Conservation (phyloP, 768 basidiomycete species). For the Boletus edulis region DNA sequence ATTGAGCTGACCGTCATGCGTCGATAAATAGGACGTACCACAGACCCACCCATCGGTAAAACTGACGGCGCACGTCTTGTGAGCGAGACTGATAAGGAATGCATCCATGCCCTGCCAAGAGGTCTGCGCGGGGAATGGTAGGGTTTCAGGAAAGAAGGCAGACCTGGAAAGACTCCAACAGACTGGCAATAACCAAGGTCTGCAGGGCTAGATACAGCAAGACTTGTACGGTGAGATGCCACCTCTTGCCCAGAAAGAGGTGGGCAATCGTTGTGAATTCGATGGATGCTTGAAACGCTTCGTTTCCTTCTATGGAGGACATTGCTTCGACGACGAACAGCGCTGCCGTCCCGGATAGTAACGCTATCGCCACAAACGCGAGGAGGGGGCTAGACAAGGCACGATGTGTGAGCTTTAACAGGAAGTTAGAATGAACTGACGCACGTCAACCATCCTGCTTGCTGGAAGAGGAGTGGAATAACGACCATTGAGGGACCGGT, state of each 20-base stretch:
- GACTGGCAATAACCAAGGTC: constrained; percentile 21
- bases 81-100: constrained; percentile 21
- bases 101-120: constrained; percentile 20
- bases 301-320: constrained; percentile 27
- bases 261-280: constrained; percentile 27
- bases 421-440: background rate
- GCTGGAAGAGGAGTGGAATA: constrained; percentile 22
- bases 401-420: background rate
- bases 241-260: constrained; percentile 24
- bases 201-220: constrained; percentile 22
- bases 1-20: background rate
- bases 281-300: constrained; percentile 20
- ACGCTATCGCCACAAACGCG: constrained; percentile 14
- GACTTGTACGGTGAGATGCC: constrained; percentile 20
- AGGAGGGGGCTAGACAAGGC: constrained; percentile 13
- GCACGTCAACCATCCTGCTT: constrained; percentile 28
- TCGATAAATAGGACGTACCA: constrained; percentile 6
- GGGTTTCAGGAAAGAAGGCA: background rate
- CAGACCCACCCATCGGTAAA: constrained; percentile 23
- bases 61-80: constrained; percentile 26
- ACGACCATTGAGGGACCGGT: constrained; percentile 23
- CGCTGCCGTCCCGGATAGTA: constrained; percentile 19
- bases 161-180: constrained; percentile 26
- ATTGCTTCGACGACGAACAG: constrained; percentile 22
- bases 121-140: background rate